Evolutionary conservation across 495 filamentous ascomycete species (phyloP).

Genomic region (Amphirosellinia nigrospora): DNA sequence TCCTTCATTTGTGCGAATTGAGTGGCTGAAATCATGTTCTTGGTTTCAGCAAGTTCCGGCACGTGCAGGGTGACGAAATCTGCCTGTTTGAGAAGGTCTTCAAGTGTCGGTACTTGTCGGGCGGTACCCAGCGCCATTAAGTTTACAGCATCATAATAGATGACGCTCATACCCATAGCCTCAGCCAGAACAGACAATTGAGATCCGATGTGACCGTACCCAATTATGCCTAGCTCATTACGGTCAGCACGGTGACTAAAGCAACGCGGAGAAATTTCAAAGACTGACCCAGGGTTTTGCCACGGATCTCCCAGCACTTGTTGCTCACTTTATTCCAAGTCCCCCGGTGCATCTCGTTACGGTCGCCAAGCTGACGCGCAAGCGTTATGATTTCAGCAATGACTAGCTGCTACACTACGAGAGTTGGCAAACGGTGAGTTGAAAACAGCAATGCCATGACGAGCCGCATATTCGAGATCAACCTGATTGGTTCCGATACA

Average conservation of each 20-base stretch:
- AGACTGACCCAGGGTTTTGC: conserved; percentile 84
- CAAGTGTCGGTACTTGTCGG: conserved; percentile 77
- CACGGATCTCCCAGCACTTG: conserved; percentile 97
- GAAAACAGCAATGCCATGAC: conserved; percentile 95
- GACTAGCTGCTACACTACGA: conserved; percentile 92
- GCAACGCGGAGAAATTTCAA: conserved; percentile 15
- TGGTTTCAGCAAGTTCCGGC: conserved; percentile 89
- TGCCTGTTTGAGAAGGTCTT: conserved; percentile 74
- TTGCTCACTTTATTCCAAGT: conserved; percentile 98
- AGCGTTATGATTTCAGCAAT: conserved; percentile 92
- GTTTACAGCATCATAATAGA: conserved; percentile 93
- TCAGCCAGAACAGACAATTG: conserved; percentile 96
- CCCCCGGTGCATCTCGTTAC: conserved; percentile 91
- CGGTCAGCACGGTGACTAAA: conserved; percentile 27
- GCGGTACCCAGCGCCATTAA: conserved; percentile 92
- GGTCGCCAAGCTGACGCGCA: conserved; percentile 90
- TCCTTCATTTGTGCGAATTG: conserved; percentile 89
- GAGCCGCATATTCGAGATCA: conserved; percentile 87
- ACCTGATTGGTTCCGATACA: conserved; percentile 99
- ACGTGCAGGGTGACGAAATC: conserved; percentile 97
- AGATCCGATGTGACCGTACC: conserved; percentile 97
- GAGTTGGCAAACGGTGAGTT: conserved; percentile 99
- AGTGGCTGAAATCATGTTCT: conserved; percentile 78
- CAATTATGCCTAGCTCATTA: conserved; percentile 73
- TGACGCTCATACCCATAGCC: conserved; percentile 95